These are phyloP conservation scores for Cryptosporidium sp. DNA, from an alignment of 169 alveolate species.

Conservation along the genomic window DNA sequence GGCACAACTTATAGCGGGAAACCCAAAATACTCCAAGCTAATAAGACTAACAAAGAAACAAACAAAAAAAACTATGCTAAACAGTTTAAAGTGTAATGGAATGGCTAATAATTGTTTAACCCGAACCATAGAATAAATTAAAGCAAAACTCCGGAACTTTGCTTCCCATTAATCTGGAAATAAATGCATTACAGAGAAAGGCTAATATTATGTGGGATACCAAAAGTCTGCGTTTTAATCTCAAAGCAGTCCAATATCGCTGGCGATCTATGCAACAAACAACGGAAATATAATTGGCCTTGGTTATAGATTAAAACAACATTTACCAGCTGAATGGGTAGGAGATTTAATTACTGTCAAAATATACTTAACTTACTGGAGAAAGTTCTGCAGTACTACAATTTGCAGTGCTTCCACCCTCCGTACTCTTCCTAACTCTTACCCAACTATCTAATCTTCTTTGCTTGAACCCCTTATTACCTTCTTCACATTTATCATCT, in stretches of 20 bases:
- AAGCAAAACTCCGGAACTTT: neutral
- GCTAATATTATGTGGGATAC: neutral
- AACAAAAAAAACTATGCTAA: neutral
- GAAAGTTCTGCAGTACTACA: constrained; percentile 68
- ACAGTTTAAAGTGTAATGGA: neutral
- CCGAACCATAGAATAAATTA: neutral
- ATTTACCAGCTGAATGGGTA: neutral
- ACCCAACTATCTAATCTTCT: constrained; percentile 70
- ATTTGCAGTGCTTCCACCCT: constrained; percentile 42
- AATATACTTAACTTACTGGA: neutral
- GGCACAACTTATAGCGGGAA: neutral
- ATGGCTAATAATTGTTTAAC: neutral
- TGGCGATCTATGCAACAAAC: neutral
- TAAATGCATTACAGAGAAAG: neutral
- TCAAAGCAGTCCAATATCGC: neutral
- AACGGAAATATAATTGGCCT: neutral
- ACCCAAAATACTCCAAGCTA: neutral
- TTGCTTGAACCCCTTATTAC: constrained; percentile 56
- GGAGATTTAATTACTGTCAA: neutral
- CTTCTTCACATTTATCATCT: constrained; percentile 6
- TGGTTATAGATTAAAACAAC: neutral
- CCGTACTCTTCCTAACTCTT: constrained; percentile 20
- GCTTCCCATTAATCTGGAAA: neutral
- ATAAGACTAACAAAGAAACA: neutral
- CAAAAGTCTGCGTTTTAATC: neutral